Evolutionary conservation across 257 asterid species (phyloP).

Genomic region (Knoxia roxburghii): DNA sequence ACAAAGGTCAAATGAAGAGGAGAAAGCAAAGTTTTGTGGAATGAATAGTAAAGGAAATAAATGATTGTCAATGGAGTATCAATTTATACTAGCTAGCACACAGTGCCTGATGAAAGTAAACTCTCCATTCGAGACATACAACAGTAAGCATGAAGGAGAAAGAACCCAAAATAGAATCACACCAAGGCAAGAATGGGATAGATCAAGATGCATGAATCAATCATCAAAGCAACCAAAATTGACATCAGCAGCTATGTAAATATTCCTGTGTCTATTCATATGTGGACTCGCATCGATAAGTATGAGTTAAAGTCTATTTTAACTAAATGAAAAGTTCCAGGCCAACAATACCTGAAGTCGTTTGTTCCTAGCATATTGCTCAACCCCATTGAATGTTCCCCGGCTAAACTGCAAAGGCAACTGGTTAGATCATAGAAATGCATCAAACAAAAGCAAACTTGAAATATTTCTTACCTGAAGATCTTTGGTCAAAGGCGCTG

Average conservation of each 20-base stretch:
- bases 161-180: neutral
- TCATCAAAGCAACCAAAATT: neutral
- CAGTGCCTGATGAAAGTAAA: neutral
- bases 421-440: slow-evolving; percentile 10
- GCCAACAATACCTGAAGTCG: slow-evolving; percentile 59
- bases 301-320: neutral
- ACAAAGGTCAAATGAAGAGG: too few relatives aligned
- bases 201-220: neutral
- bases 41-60: neutral
- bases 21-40: too few relatives aligned
- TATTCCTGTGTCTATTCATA: too few relatives aligned
- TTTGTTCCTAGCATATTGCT: slow-evolving; percentile 90
- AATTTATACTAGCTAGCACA: too few relatives aligned
- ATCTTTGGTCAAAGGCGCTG: slow-evolving; percentile 73
- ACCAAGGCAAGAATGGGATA: neutral
- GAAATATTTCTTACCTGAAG: slow-evolving; percentile 38
- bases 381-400: slow-evolving; percentile 58
- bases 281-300: neutral
- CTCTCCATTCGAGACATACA: neutral
- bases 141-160: neutral
- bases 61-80: neutral
- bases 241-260: neutral
- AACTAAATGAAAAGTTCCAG: neutral
- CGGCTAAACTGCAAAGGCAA: slow-evolving; percentile 51
- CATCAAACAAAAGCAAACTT: neutral